Percentiles rank a stretch among this genome's conserved stretches.
Conservation (phyloP, 2,329 filamentous ascomycete species). For the Calonectria ilicicola region DNA sequence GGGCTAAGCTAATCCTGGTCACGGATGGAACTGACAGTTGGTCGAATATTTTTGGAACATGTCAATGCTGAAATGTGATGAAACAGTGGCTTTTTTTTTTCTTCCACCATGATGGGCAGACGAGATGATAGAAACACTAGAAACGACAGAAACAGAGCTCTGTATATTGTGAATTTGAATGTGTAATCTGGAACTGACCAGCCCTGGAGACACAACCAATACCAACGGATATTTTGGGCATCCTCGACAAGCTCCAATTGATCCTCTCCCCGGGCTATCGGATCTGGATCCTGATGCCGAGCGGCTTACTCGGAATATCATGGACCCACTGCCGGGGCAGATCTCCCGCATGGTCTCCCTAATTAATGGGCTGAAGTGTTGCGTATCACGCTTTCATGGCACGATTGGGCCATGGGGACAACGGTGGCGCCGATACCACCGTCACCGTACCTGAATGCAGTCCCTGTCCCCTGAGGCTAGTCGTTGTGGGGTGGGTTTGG, state of each 20-base stretch:
- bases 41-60: not conserved
- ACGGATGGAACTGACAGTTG: not conserved
- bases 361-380: not conserved
- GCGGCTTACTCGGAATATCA: not conserved
- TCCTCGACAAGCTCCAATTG: not conserved
- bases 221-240: not conserved
- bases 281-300: not conserved
- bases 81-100: not conserved
- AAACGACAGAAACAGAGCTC: not conserved
- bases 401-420: not conserved
- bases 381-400: not conserved
- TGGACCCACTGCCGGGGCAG: not conserved
- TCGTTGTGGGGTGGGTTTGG: not conserved
- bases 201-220: not conserved
- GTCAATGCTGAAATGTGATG: not conserved
- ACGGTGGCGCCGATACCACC: not conserved
- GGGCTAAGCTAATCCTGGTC: not conserved
- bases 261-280: not conserved
- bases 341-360: conserved; percentile 1
- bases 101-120: not conserved
- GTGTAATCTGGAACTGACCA: too few relatives aligned
- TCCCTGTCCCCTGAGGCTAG: not conserved
- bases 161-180: not conserved
- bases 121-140: not conserved
- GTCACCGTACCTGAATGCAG: conserved; percentile 1